Base-by-base conservation (phyloP, 768 basidiomycete species). In the Fibroporia radiculosa region DNA sequence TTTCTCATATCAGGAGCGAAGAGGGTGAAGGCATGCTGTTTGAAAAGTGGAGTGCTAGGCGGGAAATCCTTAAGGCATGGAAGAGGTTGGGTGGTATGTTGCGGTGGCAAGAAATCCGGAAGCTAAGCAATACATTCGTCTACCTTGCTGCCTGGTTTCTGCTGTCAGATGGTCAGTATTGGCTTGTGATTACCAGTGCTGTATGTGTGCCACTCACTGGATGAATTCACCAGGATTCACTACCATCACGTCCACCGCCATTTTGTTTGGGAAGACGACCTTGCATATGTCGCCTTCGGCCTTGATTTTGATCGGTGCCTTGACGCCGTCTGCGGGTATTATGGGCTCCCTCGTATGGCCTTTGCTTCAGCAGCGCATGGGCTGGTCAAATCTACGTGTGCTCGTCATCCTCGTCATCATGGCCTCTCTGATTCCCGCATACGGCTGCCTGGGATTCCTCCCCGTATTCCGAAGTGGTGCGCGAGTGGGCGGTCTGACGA, bases 131-230 rank as follows among this genome's bases (percentile, higher is more conserved):
- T 56, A 92, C 93, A 1, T 98, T 93, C 70, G 75, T 75, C 52
- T 97, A 90, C 55, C 80, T 97, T 33, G 76, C 82, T 4, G 91
- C 95, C 0, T 97, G 93, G 93, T 93, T 96, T 61, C 72, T 98
- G 11, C 76, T 98, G 19, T 90, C 87, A 1, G 93, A 98, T 56
- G 89, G 91, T 87, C 42, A 34, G 75, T 62, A 24, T 4, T 18
- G 6, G 34, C 34, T 35, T n/a, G n/a, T n/a, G n/a, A n/a, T n/a
- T n/a, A n/a, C n/a, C n/a, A n/a, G n/a, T n/a, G n/a, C n/a, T n/a
- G n/a, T n/a, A n/a, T n/a, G n/a, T n/a, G n/a, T n/a, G n/a, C n/a
- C n/a, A n/a, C n/a, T n/a, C n/a, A n/a, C n/a, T n/a, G n/a, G n/a
- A n/a, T n/a, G n/a, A n/a, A n/a, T 42, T 29, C 41, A 19, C 24